These are phyloP conservation scores for Capsicum chinense DNA, from an alignment of 257 asterid genomes.

Conservation along the genomic window DNA sequence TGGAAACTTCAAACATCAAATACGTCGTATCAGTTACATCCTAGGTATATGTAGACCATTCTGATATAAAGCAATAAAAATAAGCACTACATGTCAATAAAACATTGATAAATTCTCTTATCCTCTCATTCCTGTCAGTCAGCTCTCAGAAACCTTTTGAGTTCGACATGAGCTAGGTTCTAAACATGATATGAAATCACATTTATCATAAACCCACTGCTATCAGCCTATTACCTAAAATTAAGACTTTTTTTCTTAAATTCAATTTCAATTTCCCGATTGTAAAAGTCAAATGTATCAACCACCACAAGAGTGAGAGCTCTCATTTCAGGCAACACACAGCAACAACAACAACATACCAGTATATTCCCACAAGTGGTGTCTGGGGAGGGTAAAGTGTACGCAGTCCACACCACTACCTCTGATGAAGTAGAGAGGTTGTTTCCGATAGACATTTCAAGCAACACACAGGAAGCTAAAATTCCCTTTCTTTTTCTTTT, in stretches of 20 bases:
- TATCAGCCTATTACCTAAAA: neutral
- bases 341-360: too few relatives aligned
- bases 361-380: too few relatives aligned
- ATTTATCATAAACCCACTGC: constrained; percentile 5
- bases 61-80: neutral
- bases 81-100: neutral
- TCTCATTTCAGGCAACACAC: neutral
- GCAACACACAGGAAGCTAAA: neutral
- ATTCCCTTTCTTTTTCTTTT: neutral
- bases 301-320: neutral
- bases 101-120: neutral
- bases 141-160: neutral
- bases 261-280: neutral
- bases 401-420: too few relatives aligned
- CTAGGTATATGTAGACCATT: neutral
- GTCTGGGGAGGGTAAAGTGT: too few relatives aligned
- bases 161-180: neutral
- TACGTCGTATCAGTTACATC: constrained; percentile 3
- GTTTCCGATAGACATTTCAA: too few relatives aligned
- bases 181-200: constrained; percentile 9
- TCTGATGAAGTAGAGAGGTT: too few relatives aligned
- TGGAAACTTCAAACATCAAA: neutral
- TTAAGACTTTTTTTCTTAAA: neutral
- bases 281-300: constrained; percentile 13
- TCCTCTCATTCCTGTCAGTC: constrained; percentile 1